These are phyloP conservation scores for Volvox africanus DNA, from an alignment of 139 green algal genomes.

Conservation along the genomic window DNA sequence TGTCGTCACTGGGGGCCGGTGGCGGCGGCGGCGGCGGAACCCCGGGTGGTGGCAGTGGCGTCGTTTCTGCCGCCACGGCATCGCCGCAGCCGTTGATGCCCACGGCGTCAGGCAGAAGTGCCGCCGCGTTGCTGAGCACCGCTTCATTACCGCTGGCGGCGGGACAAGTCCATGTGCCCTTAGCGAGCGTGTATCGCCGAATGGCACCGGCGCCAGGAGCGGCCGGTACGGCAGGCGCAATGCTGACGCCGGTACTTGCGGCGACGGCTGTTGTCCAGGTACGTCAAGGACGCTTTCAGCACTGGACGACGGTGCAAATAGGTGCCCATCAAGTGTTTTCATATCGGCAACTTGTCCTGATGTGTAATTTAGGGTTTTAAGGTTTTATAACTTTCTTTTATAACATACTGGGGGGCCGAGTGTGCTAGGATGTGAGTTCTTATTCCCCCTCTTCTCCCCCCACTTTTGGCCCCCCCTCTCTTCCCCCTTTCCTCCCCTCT, in stretches of 20 bases:
- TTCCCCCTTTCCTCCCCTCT: too few species aligned
- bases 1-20: background rate
- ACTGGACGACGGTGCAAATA: too few species aligned
- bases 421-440: too few species aligned
- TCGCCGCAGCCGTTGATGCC: background rate
- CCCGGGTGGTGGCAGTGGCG: too few species aligned
- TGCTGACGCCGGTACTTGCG: background rate
- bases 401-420: too few species aligned
- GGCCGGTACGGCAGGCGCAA: background rate
- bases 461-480: too few species aligned
- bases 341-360: too few species aligned
- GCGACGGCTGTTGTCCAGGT: slow-evolving; percentile 21
- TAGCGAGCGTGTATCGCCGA: background rate
- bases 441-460: too few species aligned
- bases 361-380: too few species aligned
- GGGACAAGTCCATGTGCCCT: slow-evolving; percentile 8
- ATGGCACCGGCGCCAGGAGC: background rate
- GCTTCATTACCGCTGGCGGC: slow-evolving; percentile 2
- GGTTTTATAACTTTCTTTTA: too few species aligned
- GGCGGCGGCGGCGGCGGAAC: background rate
- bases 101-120: background rate
- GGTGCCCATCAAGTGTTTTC: too few species aligned
- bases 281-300: too few species aligned
- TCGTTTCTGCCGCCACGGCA: background rate
- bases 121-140: background rate